Evolutionary conservation across 805 yeast species (phyloP).

Genomic region (Nakazawaea molendinolei): DNA sequence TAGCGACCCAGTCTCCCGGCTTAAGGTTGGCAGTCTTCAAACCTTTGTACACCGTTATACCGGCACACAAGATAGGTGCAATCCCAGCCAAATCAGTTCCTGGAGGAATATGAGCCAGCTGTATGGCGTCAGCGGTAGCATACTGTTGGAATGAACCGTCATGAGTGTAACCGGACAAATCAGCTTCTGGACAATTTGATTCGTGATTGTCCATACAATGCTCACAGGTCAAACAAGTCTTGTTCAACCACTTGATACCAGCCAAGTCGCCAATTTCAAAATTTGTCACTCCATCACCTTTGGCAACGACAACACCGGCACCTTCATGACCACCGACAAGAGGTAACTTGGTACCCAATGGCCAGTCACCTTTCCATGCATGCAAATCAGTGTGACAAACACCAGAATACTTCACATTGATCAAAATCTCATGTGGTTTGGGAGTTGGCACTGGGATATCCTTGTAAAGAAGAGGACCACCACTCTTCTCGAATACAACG

Average conservation of each 20-base stretch:
- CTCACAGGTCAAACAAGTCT: constrained; percentile 74
- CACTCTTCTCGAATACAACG: constrained; percentile 57
- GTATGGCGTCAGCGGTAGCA: constrained; percentile 82
- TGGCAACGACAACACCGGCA: constrained; percentile 78
- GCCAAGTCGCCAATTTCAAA: constrained; percentile 77
- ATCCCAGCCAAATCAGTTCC: constrained; percentile 69
- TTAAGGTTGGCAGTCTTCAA: constrained; percentile 66
- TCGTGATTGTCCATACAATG: constrained; percentile 62
- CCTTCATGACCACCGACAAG: constrained; percentile 89
- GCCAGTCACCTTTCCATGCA: constrained; percentile 95
- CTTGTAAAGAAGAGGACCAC: constrained; percentile 58
- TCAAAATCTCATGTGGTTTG: constrained; percentile 67
- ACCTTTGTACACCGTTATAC: constrained; percentile 88
- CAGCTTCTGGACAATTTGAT: constrained; percentile 65
- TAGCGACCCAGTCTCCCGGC: constrained; percentile 72
- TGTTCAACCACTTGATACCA: constrained; percentile 80
- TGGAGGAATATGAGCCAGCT: constrained; percentile 74
- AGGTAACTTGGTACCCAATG: constrained; percentile 65
- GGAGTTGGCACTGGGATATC: constrained; percentile 81
- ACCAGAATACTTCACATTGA: constrained; percentile 83
- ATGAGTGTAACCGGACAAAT: constrained; percentile 79
- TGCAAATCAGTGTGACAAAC: constrained; percentile 93
- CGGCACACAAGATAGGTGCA: constrained; percentile 86
- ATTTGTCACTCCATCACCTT: constrained; percentile 61
- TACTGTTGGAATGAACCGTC: constrained; percentile 92